Base-by-base conservation (phyloP, 768 basidiomycete genomes). In the Lactarius indigo region DNA sequence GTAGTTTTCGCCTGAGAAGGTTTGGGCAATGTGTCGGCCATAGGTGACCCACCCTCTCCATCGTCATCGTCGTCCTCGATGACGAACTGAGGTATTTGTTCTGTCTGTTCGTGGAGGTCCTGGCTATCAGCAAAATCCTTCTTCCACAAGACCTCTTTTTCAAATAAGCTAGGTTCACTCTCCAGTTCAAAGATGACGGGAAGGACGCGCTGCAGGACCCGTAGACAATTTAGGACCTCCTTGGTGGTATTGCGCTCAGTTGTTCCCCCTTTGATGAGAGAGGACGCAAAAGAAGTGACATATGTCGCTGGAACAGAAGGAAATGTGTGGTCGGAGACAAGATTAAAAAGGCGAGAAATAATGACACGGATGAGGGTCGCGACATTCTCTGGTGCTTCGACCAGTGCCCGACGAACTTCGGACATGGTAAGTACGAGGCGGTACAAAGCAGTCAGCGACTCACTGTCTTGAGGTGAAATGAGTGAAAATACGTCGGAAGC, bases 401-500 rank as follows among this genome's bases (percentile, higher is more conserved):
- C 77, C 20, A 96, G 83, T 20, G 92, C 90, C 68, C 89, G 87
- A 41, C 92, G 88, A 71, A 97, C 94, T 96, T 68, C 3, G 64
- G 55, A 68, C 23, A 52, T 73, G 69, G 33, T 33, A 33, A 35
- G 26, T 61, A 31, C 59, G 28, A 39, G 23, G 65, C n/a, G 31
- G 2, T 26, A 20, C 18, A 5, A 35, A 28, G 31, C 5, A 18
- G 28, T 23, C 20, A 12, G 31, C 6, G 23, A 58, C 41, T 47
- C 61, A 68, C 64, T 52, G 30, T 35, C 39, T 37, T 41, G 35
- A n/a, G 66, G 59, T 26, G 60, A 57, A 28, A 68, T 59, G 41
- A 96, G 84, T 18, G 94, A 91, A 77, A 92, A 95, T 42, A 95
- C 93, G 71, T 96, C 94, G 0, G 92, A 91, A 1, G 92, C 85